Evolutionary conservation across 352 stramenopile genomes (phyloP).

Genomic region (Globisporangium orthogonon): DNA sequence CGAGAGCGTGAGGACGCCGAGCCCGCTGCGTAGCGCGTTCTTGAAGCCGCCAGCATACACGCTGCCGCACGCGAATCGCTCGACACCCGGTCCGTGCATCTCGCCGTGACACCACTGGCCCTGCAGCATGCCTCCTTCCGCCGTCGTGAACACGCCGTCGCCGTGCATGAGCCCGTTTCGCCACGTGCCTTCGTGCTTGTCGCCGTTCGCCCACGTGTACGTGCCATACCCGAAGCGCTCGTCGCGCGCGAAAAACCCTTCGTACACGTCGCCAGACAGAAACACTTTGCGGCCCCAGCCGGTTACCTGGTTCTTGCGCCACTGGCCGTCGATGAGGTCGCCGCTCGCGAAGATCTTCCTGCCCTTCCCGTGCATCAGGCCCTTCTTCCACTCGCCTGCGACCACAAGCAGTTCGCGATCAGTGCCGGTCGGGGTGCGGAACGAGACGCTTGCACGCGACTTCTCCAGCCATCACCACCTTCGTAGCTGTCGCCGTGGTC

Average conservation of each 20-base stretch:
- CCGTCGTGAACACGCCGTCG: conserved; percentile 39
- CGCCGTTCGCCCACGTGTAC: conserved; percentile 69
- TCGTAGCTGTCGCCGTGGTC: conserved; percentile 73
- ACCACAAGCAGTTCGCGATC: neutral
- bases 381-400: conserved; percentile 69
- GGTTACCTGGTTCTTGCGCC: conserved; percentile 53
- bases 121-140: conserved; percentile 27
- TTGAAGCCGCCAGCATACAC: conserved; percentile 52
- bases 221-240: conserved; percentile 60
- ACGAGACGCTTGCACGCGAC: neutral
- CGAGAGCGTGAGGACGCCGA: conserved; percentile 48
- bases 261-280: conserved; percentile 57
- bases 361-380: conserved; percentile 68
- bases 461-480: conserved; percentile 23
- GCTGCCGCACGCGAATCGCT: conserved; percentile 50
- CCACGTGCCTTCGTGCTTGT: conserved; percentile 61
- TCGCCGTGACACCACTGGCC: conserved; percentile 41
- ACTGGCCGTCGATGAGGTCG: conserved; percentile 57
- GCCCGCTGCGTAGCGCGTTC: conserved; percentile 33
- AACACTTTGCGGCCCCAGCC: conserved; percentile 64
- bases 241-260: conserved; percentile 51
- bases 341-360: conserved; percentile 59
- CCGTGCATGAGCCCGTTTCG: conserved; percentile 53
- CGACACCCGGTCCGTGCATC: conserved; percentile 36
- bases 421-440: neutral